Conservation (phyloP, 441 rosid genomes). For the Jatropha podagrica region DNA sequence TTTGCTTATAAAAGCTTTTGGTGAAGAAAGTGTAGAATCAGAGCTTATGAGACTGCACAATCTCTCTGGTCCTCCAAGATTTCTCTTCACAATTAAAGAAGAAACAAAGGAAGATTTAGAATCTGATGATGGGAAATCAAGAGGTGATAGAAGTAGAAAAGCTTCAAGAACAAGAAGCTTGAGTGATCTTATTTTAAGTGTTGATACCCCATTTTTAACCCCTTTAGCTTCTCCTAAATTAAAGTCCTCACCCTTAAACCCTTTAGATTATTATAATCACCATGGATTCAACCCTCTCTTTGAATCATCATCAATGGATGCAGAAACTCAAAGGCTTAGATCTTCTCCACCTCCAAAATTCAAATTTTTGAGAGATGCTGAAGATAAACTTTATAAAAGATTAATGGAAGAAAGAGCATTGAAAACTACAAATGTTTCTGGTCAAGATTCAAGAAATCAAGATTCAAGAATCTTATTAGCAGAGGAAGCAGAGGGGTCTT, state of each 20-base stretch:
- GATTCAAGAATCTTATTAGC: slow-evolving; percentile 23
- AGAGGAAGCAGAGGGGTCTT: slow-evolving; percentile 49
- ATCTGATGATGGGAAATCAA: slow-evolving; percentile 82
- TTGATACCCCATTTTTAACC: slow-evolving; percentile 50
- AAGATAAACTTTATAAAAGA: slow-evolving; percentile 65
- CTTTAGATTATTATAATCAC: slow-evolving; percentile 41
- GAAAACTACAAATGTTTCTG: slow-evolving; percentile 10
- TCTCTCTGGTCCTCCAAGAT: slow-evolving; percentile 77
- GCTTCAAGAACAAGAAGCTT: slow-evolving; percentile 74
- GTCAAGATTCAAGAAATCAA: slow-evolving; percentile 1
- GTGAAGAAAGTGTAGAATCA: slow-evolving; percentile 53
- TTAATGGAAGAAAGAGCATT: slow-evolving; percentile 48
- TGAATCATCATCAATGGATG: slow-evolving; percentile 54
- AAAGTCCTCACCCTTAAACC: slow-evolving; percentile 34
- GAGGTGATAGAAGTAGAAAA: slow-evolving; percentile 49
- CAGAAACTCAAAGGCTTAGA: slow-evolving; percentile 45
- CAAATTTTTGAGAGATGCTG: slow-evolving; percentile 93
- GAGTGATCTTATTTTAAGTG: slow-evolving; percentile 54
- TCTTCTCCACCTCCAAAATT: slow-evolving; percentile 90
- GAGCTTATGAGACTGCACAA: slow-evolving; percentile 94
- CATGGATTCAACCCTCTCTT: slow-evolving; percentile 84
- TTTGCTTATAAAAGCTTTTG: slow-evolving; percentile 42
- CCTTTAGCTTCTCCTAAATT: slow-evolving; percentile 68
- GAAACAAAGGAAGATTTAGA: slow-evolving; percentile 94
- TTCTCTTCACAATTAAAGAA: slow-evolving; percentile 90